Conservation (phyloP, 495 filamentous ascomycete species). For the Lepraria neglecta region DNA sequence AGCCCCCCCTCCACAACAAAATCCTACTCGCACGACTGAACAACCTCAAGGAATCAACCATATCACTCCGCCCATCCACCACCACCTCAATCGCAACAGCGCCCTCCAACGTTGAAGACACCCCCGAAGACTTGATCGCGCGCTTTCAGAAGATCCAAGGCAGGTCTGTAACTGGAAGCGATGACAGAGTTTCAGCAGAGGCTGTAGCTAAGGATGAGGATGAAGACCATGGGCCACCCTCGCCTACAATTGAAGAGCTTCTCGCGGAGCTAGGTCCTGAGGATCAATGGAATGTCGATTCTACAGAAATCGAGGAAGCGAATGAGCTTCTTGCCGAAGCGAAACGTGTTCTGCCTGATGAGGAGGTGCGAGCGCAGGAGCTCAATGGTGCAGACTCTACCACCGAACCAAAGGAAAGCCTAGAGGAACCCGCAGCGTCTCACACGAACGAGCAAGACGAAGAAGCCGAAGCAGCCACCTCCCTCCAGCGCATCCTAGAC, state of each 20-base stretch:
- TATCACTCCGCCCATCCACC: slow-evolving; percentile 18
- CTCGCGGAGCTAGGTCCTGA: slow-evolving; percentile 35
- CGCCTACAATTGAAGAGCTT: slow-evolving; percentile 35
- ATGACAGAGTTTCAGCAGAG: background rate
- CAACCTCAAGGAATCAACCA: slow-evolving; percentile 36
- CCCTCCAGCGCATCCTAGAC: slow-evolving; percentile 28
- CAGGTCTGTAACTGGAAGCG: slow-evolving; percentile 20
- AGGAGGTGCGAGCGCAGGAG: background rate
- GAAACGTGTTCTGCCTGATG: slow-evolving; percentile 12
- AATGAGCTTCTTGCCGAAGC: slow-evolving; percentile 33
- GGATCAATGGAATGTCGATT: slow-evolving; percentile 32
- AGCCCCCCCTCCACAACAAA: slow-evolving; percentile 25
- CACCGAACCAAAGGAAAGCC: background rate
- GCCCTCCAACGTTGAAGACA: slow-evolving; percentile 13
- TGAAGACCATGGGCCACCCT: slow-evolving; percentile 19
- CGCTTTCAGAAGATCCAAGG: slow-evolving; percentile 31
- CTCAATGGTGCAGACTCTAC: background rate
- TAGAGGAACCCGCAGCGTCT: background rate
- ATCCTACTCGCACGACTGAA: slow-evolving; percentile 36
- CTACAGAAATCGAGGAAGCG: slow-evolving; percentile 30
- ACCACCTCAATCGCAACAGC: slow-evolving; percentile 9
- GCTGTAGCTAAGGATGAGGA: slow-evolving; percentile 20
- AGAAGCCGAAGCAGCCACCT: slow-evolving; percentile 23
- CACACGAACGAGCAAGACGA: slow-evolving; percentile 15
- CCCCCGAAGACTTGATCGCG: slow-evolving; percentile 30